Conservation (phyloP, 176 grass and related monocot species). For the Lolium perenne region DNA sequence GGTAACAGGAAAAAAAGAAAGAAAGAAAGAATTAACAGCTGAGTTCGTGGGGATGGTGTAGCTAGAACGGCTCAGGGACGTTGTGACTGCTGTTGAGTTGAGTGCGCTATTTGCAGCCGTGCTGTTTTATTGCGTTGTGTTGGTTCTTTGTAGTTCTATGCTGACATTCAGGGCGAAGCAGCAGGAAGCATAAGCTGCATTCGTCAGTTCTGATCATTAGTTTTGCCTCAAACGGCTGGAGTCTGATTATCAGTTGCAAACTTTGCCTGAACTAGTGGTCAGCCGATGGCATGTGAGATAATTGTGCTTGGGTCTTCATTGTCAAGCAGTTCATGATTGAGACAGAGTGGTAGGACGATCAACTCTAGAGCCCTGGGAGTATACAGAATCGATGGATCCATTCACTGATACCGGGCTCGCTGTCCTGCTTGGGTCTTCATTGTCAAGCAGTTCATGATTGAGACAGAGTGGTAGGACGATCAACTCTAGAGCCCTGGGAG, state of each 20-base stretch:
- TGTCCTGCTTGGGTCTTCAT: conserved; percentile 1
- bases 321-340: neutral
- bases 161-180: neutral
- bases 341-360: neutral
- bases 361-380: neutral
- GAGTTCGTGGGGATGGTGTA: conserved; percentile 32
- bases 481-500: neutral
- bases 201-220: conserved; percentile 10
- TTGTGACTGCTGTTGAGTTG: neutral
- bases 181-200: neutral
- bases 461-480: neutral
- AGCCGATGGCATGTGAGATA: neutral
- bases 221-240: neutral
- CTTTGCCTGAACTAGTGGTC: neutral
- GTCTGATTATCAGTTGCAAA: too few species aligned
- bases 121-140: conserved; percentile 5
- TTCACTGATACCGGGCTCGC: neutral
- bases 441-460: neutral
- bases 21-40: neutral
- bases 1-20: neutral
- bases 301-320: neutral
- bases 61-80: neutral
- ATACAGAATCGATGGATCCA: neutral
- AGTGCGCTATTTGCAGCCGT: conserved; percentile 22
- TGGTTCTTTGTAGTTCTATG: conserved; percentile 39